Conservation (phyloP, 495 filamentous ascomycete genomes). For the Lasiosphaeria hispida region DNA sequence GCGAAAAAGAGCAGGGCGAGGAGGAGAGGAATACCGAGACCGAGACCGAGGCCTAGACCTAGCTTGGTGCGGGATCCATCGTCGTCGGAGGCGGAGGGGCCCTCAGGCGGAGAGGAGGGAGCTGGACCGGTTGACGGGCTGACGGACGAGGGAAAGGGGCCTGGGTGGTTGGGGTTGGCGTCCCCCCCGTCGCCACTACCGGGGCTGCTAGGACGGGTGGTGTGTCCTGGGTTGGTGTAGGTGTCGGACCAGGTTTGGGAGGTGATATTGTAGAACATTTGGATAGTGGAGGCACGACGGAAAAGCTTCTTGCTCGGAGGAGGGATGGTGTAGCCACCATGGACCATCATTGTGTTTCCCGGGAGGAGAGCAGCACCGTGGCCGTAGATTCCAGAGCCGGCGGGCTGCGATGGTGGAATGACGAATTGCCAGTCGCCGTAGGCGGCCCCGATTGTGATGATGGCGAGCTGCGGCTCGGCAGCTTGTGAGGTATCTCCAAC, state of each 20-base stretch:
- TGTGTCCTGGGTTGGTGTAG: slow-evolving; percentile 58
- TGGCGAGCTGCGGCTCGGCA: slow-evolving; percentile 74
- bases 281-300: slow-evolving; percentile 32
- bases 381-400: slow-evolving; percentile 66
- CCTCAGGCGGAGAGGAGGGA: background rate
- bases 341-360: slow-evolving; percentile 85
- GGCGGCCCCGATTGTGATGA: slow-evolving; percentile 67
- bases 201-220: background rate
- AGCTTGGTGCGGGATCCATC: slow-evolving; percentile 33
- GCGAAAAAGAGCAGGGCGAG: slow-evolving; percentile 50
- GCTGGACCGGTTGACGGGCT: background rate
- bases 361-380: slow-evolving; percentile 82
- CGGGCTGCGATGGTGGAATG: slow-evolving; percentile 54
- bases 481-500: slow-evolving; percentile 72
- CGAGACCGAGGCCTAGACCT: slow-evolving; percentile 62
- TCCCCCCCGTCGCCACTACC: background rate
- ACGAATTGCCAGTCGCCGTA: slow-evolving; percentile 79
- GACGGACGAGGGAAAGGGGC: background rate
- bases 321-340: slow-evolving; percentile 71
- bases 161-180: background rate
- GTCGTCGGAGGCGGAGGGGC: background rate
- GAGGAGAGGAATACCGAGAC: slow-evolving; percentile 65
- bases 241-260: slow-evolving; percentile 66
- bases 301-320: background rate
- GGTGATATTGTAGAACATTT: slow-evolving; percentile 76